These are phyloP conservation scores for Leccinum subgranulosum DNA, from an alignment of 768 basidiomycete species.

Conservation along the genomic window DNA sequence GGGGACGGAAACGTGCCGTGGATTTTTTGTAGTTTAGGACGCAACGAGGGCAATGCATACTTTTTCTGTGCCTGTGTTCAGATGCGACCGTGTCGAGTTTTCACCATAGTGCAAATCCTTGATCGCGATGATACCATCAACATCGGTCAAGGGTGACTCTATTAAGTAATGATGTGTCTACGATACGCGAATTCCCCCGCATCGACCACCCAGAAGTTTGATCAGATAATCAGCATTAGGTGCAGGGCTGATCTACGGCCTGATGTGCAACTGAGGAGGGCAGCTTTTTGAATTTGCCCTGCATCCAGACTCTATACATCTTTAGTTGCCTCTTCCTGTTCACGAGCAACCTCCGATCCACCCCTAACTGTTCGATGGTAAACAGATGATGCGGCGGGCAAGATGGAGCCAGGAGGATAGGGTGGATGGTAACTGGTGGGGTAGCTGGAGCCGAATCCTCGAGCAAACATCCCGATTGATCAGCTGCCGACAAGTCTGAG, in stretches of 20 bases:
- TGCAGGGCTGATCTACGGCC: background rate
- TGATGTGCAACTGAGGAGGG: background rate
- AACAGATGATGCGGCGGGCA: slow-evolving; percentile 62
- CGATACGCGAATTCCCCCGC: background rate
- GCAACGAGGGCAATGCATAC: background rate
- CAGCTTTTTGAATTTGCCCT: slow-evolving; percentile 70
- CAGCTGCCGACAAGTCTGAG: background rate
- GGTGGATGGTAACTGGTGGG: slow-evolving; percentile 32
- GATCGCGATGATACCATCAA: background rate
- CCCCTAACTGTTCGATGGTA: slow-evolving; percentile 77
- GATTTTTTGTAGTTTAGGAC: slow-evolving; percentile 60
- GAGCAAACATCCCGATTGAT: background rate
- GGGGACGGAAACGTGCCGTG: slow-evolving; percentile 65
- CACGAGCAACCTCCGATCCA: slow-evolving; percentile 86
- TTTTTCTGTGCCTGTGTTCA: background rate
- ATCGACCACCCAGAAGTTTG: background rate
- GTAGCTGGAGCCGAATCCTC: background rate
- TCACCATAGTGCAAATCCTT: background rate
- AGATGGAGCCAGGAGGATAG: slow-evolving; percentile 23
- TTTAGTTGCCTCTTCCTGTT: slow-evolving; percentile 93
- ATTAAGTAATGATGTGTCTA: background rate
- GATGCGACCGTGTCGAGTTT: background rate
- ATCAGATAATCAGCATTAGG: background rate
- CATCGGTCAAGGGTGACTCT: background rate
- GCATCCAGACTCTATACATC: slow-evolving; percentile 98